Evolutionary conservation across 2,329 filamentous ascomycete genomes (phyloP), one percentile per base, ranked within the genome.

Genomic region (Ophiostoma novo-ulmi): DNA sequence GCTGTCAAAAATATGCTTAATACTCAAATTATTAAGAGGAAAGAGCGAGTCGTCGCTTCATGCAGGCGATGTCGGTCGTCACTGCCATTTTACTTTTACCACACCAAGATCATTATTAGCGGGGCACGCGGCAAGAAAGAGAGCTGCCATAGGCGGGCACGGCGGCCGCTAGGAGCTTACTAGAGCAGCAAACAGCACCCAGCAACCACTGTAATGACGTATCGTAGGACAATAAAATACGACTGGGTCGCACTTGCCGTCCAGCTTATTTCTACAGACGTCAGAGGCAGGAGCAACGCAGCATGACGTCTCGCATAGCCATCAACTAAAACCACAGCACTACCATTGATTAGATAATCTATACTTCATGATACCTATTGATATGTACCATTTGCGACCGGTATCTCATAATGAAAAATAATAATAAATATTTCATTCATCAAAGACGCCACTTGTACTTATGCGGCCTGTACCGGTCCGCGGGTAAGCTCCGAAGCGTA

Each of bases 61-160:
- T 39, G 39, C 44, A 38, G 22, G 70, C 71, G 70, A 72, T 70
- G 72, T 68, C 71, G 72, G 70, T 71, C 58, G 55, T 52, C 67
- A 44, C 63, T 65, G 64, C 58, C 66, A 52, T 69, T 69, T 65
- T 69, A 64, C 44, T 41, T 65, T 66, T 22, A 14, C 22, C 52
- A 41, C 20, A 44, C 17, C 39, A 52, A 52, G 67, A 44, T 48
- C 58, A 36, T 44, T 55, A 52, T 69, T 71, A 64, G 70, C 68
- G 70, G 68, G 70, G 70, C 70, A 69, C 38, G 70, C 67, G 52
- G 64, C 61, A 48, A 44, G 61, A 36, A 26, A 44, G 22, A 61
- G 38, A 31, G 67, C 70, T 55, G 52, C 64, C 61, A 71, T 69
- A 63, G 67, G 70, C 41, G 39, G n/a, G 22, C 38, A 41, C 63